Percentiles rank a stretch among this genome's conserved stretches.
Conservation (phyloP, 306 rosid genomes). For the Pyrus bretschneideri region DNA sequence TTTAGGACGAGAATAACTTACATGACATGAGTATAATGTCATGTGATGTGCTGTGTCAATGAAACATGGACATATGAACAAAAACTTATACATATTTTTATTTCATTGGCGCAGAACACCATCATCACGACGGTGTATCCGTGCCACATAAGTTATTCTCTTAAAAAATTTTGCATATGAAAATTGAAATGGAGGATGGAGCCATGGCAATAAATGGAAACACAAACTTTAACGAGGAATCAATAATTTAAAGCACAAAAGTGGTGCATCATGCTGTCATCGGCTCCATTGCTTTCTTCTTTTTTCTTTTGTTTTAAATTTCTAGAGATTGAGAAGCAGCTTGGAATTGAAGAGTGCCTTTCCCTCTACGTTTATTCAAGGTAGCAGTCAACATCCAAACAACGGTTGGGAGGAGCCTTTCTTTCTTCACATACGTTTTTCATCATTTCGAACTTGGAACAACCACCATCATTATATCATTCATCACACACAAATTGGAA, state of each 20-base stretch:
- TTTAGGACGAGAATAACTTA: too few species aligned
- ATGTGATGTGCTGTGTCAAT: too few species aligned
- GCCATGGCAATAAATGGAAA: not conserved
- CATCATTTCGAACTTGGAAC: constrained; percentile 34
- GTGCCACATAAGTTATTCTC: not conserved
- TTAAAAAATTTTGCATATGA: not conserved
- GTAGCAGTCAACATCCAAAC: constrained; percentile 25
- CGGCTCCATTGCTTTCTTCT: not conserved
- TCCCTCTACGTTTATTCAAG: constrained; percentile 48
- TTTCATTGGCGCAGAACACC: too few species aligned
- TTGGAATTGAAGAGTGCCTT: constrained; percentile 14
- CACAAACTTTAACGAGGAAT: not conserved
- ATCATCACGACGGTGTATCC: too few species aligned
- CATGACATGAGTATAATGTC: too few species aligned
- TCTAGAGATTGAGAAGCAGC: not conserved
- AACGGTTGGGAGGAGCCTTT: constrained; percentile 26
- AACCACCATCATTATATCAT: constrained; percentile 18
- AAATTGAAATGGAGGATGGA: not conserved
- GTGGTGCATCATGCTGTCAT: not conserved
- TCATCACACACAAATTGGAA: not conserved
- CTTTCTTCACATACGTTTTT: constrained; percentile 1
- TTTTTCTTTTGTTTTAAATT: not conserved
- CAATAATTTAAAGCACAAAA: not conserved
- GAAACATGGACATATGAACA: too few species aligned
- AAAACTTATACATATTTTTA: too few species aligned